Base-by-base conservation (phyloP, 352 stramenopile species). In the Phytopythium mirpurense region DNA sequence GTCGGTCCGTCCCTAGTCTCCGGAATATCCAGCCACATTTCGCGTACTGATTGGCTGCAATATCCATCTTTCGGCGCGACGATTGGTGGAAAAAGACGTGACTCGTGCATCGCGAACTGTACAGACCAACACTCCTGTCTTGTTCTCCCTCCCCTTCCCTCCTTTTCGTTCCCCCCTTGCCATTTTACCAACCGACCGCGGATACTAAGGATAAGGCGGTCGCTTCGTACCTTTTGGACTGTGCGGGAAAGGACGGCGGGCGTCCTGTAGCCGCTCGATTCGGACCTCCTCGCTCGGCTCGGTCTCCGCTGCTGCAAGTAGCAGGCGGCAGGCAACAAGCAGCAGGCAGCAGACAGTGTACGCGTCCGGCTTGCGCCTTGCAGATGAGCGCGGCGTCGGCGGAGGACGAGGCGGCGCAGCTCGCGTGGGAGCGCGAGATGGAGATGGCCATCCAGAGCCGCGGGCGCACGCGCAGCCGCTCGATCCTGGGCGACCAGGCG, bases 401-500 rank as follows among this genome's bases (percentile, higher is more conserved):
- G 23, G 70, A 82, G 23, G 77, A 85, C 34, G 64, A 74, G 12
- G 67, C 62, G 18, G 65, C 68, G 9, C 74, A 88, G 48, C 65
- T 59, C 44, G 68, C 62, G 27, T 94, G 83, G 83, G 83, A 94
- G 59, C 62, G 59, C 15, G 83, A 94, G 64, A 94, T 94, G 83
- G 83, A 94, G 62, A 68, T 69, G 29, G 74, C 78, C 15, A 80
- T 94, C 23, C 66, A 90, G 37, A 67, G 68, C 56, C 78, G 83
- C 54, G 83, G 81, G 1, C 81, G 83, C 47, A 86, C 78, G 50
- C 81, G 83, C 44, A 91, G 79, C 41, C 81, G 79, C 42, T 94
- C 83, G 48, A 89, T 94, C 59, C 63, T 90, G n/a, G 82, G 68
- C 12, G 72, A 79, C 56, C 60, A 78, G n/a, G 60, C 67, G 14